A percentile compares a stretch with the other conserved stretches of the same genome.
Evolutionary conservation across 2,329 filamentous ascomycete species (phyloP).

Genomic region (Penicillium sclerotigenum): DNA sequence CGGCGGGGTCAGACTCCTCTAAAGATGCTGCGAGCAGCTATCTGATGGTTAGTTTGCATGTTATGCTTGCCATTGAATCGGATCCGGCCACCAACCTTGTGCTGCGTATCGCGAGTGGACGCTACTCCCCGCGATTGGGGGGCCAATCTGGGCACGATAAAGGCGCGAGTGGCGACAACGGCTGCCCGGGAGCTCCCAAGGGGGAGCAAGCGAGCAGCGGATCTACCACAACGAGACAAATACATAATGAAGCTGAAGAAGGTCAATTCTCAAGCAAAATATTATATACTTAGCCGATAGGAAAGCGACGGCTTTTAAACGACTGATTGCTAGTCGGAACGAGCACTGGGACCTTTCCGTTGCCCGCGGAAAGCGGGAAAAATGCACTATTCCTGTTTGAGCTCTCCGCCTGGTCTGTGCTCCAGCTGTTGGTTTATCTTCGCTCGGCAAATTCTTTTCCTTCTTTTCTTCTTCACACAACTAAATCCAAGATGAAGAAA

Average conservation of each 20-base stretch:
- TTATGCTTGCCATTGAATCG: slow-evolving; percentile 7
- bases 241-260: slow-evolving; percentile 27
- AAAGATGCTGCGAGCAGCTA: slow-evolving; percentile 78
- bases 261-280: slow-evolving; percentile 9
- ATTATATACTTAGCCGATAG: slow-evolving; percentile 19
- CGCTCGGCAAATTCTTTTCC: slow-evolving; percentile 11
- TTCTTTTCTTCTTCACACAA: slow-evolving; percentile 38
- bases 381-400: slow-evolving; percentile 21
- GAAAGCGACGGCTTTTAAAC: slow-evolving; percentile 21
- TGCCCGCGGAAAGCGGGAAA: slow-evolving; percentile 39
- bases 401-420: slow-evolving; percentile 25
- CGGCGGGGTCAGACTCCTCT: slow-evolving; percentile 77
- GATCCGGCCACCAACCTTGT: slow-evolving; percentile 32
- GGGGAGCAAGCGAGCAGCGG: slow-evolving; percentile 33
- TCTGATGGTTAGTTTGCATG: neutral
- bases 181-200: slow-evolving; percentile 25
- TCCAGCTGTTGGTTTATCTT: slow-evolving; percentile 15
- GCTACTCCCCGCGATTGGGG: slow-evolving; percentile 37
- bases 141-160: slow-evolving; percentile 21
- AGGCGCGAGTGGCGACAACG: slow-evolving; percentile 21
- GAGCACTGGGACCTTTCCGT: slow-evolving; percentile 25
- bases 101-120: slow-evolving; percentile 41
- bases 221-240: slow-evolving; percentile 38
- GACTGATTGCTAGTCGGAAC: slow-evolving; percentile 14
- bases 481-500: slow-evolving; percentile 44